Conservation (phyloP, 345 rosid genomes). For the Jatropha curcas region DNA sequence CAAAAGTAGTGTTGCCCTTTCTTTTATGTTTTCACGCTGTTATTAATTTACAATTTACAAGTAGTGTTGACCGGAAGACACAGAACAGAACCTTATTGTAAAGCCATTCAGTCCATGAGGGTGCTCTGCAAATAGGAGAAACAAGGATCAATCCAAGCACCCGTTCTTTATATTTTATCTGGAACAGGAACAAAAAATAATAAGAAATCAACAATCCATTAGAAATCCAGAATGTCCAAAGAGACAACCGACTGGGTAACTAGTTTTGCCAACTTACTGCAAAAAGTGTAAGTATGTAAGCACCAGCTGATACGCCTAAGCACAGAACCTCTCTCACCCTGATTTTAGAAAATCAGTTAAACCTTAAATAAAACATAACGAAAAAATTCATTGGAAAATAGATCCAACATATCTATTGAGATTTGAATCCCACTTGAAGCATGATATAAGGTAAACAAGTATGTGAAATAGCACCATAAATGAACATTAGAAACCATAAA, state of each 20-base stretch:
- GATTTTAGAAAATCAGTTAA: constrained; percentile 10
- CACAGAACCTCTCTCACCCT: constrained; percentile 59
- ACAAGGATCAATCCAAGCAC: constrained; percentile 64
- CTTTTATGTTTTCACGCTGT: too few relatives aligned
- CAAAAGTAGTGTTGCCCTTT: neutral
- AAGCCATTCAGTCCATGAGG: constrained; percentile 72
- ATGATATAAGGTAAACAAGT: neutral
- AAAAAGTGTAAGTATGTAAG: constrained; percentile 60
- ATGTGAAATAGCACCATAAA: too few relatives aligned
- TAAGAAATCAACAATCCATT: constrained; percentile 10
- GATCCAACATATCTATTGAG: neutral
- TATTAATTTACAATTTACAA: too few relatives aligned
- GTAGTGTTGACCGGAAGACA: neutral
- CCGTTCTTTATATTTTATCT: constrained; percentile 56
- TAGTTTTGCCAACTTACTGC: constrained; percentile 44
- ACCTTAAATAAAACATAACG: neutral
- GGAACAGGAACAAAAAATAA: constrained; percentile 25
- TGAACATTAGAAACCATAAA: too few relatives aligned
- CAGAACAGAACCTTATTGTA: constrained; percentile 55
- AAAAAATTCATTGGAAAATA: neutral
- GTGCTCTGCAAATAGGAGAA: constrained; percentile 66
- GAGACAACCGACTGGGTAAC: neutral
- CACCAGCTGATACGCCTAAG: constrained; percentile 72
- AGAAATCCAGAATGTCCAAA: constrained; percentile 1
- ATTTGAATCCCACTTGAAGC: neutral